Evolutionary conservation across 164 flowering plant species (phyloP).

Genomic region (Tetrastigma voinierianum): DNA sequence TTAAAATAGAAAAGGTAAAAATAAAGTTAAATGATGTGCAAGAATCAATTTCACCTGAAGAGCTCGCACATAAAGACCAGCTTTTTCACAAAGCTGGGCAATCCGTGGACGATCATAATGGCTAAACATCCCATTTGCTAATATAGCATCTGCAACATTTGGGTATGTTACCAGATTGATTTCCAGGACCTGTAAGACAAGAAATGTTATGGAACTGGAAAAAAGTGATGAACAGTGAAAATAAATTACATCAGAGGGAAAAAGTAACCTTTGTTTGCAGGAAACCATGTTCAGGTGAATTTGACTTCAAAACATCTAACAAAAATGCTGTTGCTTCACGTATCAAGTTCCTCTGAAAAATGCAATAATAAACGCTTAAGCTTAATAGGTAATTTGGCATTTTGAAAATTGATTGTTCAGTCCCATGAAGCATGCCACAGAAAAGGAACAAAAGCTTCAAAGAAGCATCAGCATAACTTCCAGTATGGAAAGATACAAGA

Average conservation of each 20-base stretch:
- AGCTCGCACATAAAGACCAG: conserved; percentile 89
- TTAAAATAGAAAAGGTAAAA: not conserved
- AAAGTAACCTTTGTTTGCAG: conserved; percentile 72
- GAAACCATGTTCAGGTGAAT: conserved; percentile 70
- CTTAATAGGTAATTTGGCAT: not conserved
- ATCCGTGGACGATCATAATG: conserved; percentile 98
- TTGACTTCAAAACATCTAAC: conserved; percentile 79
- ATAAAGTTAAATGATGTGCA: not conserved
- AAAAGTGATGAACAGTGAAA: not conserved
- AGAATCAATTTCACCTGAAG: conserved; percentile 60
- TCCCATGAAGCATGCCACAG: not conserved
- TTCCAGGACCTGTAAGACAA: conserved; percentile 74
- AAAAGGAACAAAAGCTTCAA: not conserved
- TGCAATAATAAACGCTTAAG: not conserved
- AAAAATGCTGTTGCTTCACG: conserved; percentile 90
- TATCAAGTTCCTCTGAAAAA: conserved; percentile 73
- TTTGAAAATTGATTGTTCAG: no score
- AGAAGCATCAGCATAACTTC: not conserved
- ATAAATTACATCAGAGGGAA: not conserved
- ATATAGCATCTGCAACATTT: conserved; percentile 98
- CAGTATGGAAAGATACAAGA: not conserved
- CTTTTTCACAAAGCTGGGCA: conserved; percentile 99
- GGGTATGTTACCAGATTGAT: conserved; percentile 97
- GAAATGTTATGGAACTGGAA: conserved; percentile 1
- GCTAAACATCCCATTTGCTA: conserved; percentile 99